phyloP scores from a whole-genome alignment of 2,329 filamentous ascomycete species.

The Apiospora arundinis region DNA sequence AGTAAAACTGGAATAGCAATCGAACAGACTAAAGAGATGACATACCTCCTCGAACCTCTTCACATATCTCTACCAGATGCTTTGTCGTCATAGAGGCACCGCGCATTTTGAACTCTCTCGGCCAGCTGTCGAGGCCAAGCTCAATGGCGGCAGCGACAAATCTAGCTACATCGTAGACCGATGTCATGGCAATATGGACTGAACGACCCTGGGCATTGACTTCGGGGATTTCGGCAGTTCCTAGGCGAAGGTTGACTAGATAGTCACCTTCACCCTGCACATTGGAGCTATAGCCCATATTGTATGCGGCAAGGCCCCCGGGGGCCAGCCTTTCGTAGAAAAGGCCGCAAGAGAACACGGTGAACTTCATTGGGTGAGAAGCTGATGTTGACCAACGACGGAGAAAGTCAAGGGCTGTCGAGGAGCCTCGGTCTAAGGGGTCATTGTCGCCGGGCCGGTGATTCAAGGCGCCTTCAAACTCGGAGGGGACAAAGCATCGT shows the following conservation, averaged over 20 bases:
- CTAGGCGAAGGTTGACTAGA: slow-evolving; percentile 65
- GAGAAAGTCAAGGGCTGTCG: slow-evolving; percentile 55
- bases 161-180: slow-evolving; percentile 71
- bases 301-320: slow-evolving; percentile 65
- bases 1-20: slow-evolving; percentile 37
- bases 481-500: slow-evolving; percentile 74
- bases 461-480: slow-evolving; percentile 72
- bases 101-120: slow-evolving; percentile 70
- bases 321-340: slow-evolving; percentile 79
- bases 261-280: slow-evolving; percentile 67
- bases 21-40: slow-evolving; percentile 27
- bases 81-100: slow-evolving; percentile 69
- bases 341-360: slow-evolving; percentile 75
- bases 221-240: slow-evolving; percentile 66
- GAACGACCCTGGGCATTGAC: slow-evolving; percentile 55
- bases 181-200: slow-evolving; percentile 70
- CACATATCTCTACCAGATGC: slow-evolving; percentile 60
- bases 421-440: slow-evolving; percentile 66
- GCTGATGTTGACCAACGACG: slow-evolving; percentile 56
- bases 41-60: slow-evolving; percentile 57
- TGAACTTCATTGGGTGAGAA: slow-evolving; percentile 65
- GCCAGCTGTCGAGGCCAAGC: slow-evolving; percentile 66
- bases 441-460: slow-evolving; percentile 58
- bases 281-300: slow-evolving; percentile 63
- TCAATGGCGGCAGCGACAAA: slow-evolving; percentile 75